Conservation (phyloP, 495 filamentous ascomycete species). For the Astrothelium subdiscretum region DNA sequence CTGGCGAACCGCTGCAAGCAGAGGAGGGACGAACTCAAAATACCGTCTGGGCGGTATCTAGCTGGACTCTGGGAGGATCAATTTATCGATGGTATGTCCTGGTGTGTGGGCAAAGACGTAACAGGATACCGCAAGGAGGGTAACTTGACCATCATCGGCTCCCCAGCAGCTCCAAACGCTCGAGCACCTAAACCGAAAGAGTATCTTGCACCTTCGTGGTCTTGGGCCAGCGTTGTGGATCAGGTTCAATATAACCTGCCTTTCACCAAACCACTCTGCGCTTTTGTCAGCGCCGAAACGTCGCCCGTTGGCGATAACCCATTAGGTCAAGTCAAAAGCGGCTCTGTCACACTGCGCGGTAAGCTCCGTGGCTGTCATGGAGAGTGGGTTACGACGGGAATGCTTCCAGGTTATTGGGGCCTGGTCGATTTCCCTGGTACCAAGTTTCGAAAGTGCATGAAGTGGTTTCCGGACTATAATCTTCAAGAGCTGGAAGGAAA, state of each 20-base stretch:
- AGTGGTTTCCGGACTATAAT: background rate
- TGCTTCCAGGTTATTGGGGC: background rate
- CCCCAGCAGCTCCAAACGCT: background rate
- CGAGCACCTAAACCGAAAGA: background rate
- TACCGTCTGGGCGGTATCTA: background rate
- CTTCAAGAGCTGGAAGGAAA: background rate
- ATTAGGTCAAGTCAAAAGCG: background rate
- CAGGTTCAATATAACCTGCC: background rate
- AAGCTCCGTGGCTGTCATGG: background rate
- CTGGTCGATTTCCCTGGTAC: background rate
- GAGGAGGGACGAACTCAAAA: background rate
- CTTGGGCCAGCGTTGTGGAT: slow-evolving; percentile 5
- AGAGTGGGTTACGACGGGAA: background rate
- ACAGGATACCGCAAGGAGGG: background rate
- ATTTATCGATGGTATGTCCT: background rate
- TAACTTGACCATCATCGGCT: background rate
- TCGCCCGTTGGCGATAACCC: background rate
- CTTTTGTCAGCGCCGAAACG: background rate
- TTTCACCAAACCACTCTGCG: background rate
- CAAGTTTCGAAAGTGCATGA: background rate
- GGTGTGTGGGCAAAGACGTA: background rate
- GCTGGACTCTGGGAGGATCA: slow-evolving; percentile 6
- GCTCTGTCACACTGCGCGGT: background rate
- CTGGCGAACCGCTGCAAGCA: background rate
- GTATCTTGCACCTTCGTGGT: slow-evolving; percentile 7